Base-by-base conservation (phyloP, 129 eudicot genomes). In the Scalesia atractyloides region DNA sequence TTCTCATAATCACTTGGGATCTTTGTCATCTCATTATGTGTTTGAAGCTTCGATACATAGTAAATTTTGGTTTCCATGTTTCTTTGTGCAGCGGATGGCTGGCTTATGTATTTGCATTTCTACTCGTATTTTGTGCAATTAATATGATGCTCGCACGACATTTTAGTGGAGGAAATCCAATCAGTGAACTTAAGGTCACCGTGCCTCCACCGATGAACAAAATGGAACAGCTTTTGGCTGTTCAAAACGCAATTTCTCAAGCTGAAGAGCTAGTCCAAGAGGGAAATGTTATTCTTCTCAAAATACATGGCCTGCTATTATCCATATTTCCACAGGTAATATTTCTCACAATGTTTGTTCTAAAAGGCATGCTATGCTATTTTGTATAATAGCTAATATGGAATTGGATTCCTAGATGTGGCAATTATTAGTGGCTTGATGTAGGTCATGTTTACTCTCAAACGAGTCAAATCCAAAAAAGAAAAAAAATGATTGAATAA, bases 181-280 rank as follows among this genome's bases (percentile, higher is more conserved):
- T 82, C 56, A 85, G 66, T 64, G 95, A 79, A 70, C 89, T 93
- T 22, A 93, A 86, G 80, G 90, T 93, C 34, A 37, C 70, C n/a
- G 91, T 88, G 24, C 98, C 98, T 7, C 98, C 96, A 11, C 46
- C 90, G 68, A 93, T 83, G 97, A 93, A 78, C 82, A 83, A 90
- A 7, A 82, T 93, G 98, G 98, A 93, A 80, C 98, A 93, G 77
- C 96, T 93, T 60, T 80, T 90, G 83, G 98, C 98, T 64, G 95
- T 93, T 73, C 98, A 93, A 61, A 93, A 84, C 78, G 97, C 90
- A 57, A 83, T 93, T 73, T 89, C 98, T 61, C 92, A 85, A 76
- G 94, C 89, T 46, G 98, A 93, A 79, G 97, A 87, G 86, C 50
- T 87, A 13, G 64, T 93, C 76, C 97, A 93, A 80, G 92, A 89